Conservation (phyloP, 352 stramenopile species). For the Phytophthora idaei region DNA sequence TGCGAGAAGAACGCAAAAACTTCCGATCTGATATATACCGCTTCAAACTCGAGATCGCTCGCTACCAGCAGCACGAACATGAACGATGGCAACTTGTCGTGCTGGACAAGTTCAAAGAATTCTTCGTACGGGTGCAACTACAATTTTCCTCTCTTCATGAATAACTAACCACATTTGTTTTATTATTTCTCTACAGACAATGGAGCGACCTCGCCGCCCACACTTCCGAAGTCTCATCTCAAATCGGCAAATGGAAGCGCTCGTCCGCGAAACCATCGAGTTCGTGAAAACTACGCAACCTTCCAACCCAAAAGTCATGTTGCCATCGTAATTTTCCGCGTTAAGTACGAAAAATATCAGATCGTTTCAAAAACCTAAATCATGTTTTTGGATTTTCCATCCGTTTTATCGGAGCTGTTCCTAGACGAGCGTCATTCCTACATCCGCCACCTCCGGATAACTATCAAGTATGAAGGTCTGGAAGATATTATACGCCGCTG, state of each 20-base stretch:
- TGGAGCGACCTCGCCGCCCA: slow-evolving; percentile 48
- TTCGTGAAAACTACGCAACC: slow-evolving; percentile 51
- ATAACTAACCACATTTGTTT: not conserved
- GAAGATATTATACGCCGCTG: slow-evolving; percentile 6
- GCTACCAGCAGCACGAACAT: slow-evolving; percentile 59
- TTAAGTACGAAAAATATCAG: slow-evolving; percentile 6
- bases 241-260: slow-evolving; percentile 60
- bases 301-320: slow-evolving; percentile 44
- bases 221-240: slow-evolving; percentile 74
- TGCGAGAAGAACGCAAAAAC: slow-evolving; percentile 62
- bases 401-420: slow-evolving; percentile 14
- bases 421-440: slow-evolving; percentile 16
- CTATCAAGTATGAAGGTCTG: slow-evolving; percentile 22
- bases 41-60: slow-evolving; percentile 60
- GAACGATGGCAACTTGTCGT: slow-evolving; percentile 58
- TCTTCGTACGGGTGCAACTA: slow-evolving; percentile 50
- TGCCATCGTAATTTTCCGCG: slow-evolving; percentile 9
- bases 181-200: slow-evolving; percentile 14
- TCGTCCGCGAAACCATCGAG: slow-evolving; percentile 66
- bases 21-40: slow-evolving; percentile 71
- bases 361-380: slow-evolving; percentile 18
- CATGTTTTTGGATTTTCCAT: slow-evolving; percentile 9
- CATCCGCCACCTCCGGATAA: not conserved
- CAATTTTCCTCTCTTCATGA: not conserved
- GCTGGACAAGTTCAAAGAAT: slow-evolving; percentile 71